Percentiles rank a stretch among this genome's conserved stretches.
Conservation (phyloP, 768 basidiomycete species). For the Exsudoporus frostii region DNA sequence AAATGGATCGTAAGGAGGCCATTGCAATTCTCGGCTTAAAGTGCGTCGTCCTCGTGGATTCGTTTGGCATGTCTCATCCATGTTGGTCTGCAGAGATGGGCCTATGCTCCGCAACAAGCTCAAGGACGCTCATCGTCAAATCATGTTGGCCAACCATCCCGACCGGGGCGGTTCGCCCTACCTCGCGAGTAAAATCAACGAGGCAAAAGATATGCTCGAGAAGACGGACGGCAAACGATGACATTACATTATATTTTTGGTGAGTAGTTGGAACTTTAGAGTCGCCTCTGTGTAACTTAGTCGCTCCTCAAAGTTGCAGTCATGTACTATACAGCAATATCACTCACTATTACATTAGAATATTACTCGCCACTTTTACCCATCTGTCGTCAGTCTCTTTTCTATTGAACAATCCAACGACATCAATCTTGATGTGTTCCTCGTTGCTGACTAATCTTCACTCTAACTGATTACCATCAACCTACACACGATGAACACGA, state of each 20-base stretch:
- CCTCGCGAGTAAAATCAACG: constrained; percentile 97
- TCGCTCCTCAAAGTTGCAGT: background rate
- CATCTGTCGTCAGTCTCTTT: background rate
- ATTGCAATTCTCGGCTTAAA: constrained; percentile 87
- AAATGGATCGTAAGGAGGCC: constrained; percentile 97
- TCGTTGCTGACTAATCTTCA: constrained; percentile 18
- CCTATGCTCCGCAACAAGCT: constrained; percentile 69
- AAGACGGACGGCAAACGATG: constrained; percentile 59
- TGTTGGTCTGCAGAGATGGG: constrained; percentile 59
- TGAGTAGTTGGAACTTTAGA: background rate
- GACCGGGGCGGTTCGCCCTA: constrained; percentile 99
- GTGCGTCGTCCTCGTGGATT: constrained; percentile 45
- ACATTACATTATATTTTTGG: background rate
- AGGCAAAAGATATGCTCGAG: constrained; percentile 91
- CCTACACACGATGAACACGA: constrained; percentile 28
- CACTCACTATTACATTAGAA: constrained; percentile 17
- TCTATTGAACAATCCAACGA: background rate
- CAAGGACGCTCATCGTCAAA: constrained; percentile 93
- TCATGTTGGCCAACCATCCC: constrained; percentile 99
- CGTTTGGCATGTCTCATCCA: constrained; percentile 1
- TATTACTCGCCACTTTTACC: constrained; percentile 6
- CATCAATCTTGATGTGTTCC: background rate
- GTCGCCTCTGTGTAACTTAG: background rate
- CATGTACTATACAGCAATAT: constrained; percentile 22
- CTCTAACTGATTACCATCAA: background rate